Base-by-base conservation (phyloP, 768 basidiomycete species). In the Auriscalpium orientale region DNA sequence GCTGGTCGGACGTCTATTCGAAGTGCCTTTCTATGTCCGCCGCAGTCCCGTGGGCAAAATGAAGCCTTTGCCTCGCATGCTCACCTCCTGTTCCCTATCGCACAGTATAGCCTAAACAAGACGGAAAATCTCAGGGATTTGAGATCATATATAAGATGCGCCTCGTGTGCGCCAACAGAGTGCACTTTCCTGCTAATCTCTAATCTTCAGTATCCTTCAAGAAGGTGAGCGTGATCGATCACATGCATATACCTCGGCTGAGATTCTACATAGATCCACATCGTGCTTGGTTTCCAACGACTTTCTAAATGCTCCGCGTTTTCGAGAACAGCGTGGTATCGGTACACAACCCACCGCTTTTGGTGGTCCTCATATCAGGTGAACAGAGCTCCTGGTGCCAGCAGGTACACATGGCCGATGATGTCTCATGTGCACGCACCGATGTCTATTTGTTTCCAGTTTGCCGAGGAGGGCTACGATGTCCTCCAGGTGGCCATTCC, bases 401-500 rank as follows among this genome's bases (percentile, higher is more conserved):
- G 54, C 73, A 74, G 64, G 74, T 72, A 37, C 56, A 60, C 50
- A 16, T 44, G 9, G 33, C 15, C 4, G 43, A n/a, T n/a, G 20
- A 20, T 28, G 18, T 54, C 8, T 57, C 45, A 52, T 6, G 40
- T 18, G 21, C 13, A 45, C 13, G 15, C 45, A 10, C 38, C n/a
- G 21, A 46, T 20, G 37, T 37, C 36, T 28, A 9, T 13, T 4
- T 20, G 34, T 15, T 11, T 36, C n/a, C 52, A 74, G 69, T 68
- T 71, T 57, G 59, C 73, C 35, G 70, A 72, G 54, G 75, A 76
- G 58, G 74, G 74, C 28, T 74, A 76, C 57, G 59, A 67, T n/a
- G 67, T 73, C 16, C 52, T 68, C 10, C 71, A 70, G 35, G 52
- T 74, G 10, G 36, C 58, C 1, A 71, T 68, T 35, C 67, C 70